phyloP scores from a whole-genome alignment of 768 basidiomycete genomes.

The Boletus bicolor region DNA sequence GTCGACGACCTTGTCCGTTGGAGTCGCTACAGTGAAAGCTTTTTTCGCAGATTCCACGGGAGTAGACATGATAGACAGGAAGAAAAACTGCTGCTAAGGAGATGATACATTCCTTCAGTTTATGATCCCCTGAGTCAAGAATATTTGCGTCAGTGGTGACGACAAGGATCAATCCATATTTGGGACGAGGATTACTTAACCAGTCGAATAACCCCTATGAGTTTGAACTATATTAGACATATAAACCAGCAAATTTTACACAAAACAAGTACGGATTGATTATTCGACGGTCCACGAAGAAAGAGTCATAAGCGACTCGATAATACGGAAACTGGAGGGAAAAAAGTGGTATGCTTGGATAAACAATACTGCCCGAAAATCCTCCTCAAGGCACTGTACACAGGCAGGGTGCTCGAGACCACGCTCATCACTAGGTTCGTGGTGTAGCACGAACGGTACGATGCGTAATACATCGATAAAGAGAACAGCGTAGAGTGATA shows the following conservation, averaged over 20 bases:
- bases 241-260: constrained; percentile 9
- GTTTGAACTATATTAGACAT: constrained; percentile 10
- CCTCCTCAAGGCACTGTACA: constrained; percentile 21
- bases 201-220: neutral
- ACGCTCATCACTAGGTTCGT: constrained; percentile 66
- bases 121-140: constrained; percentile 11
- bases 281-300: constrained; percentile 14
- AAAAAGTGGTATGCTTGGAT: constrained; percentile 8
- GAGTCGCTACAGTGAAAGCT: constrained; percentile 1
- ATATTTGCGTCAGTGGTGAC: constrained; percentile 26
- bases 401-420: constrained; percentile 47
- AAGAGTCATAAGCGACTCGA: constrained; percentile 5
- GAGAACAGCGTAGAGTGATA: constrained; percentile 32
- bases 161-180: neutral
- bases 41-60: constrained; percentile 15
- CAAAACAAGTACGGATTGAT: neutral
- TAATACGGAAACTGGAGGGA: neutral
- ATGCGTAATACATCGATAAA: constrained; percentile 59
- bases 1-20: constrained; percentile 23
- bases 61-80: constrained; percentile 12
- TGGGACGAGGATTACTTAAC: neutral
- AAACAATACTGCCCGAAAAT: constrained; percentile 24
- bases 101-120: neutral
- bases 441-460: constrained; percentile 54
- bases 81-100: neutral